Base-by-base conservation (phyloP, 306 rosid species). In the Trifolium pratense region DNA sequence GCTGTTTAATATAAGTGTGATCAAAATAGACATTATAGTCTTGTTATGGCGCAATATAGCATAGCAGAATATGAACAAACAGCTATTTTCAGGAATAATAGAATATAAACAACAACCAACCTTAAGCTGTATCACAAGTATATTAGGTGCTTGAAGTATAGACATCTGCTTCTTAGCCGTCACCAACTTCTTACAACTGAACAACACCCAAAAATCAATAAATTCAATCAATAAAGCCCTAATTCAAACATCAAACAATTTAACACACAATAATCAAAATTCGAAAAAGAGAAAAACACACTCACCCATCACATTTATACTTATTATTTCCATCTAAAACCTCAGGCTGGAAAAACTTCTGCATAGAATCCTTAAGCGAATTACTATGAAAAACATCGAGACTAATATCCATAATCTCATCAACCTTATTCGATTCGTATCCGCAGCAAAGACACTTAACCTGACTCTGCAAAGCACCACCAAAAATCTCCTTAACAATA, bases 401-500 rank as follows among this genome's bases (percentile, higher is more conserved):
- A 87, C 97, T 95, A 76, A 95, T 87, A 81, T 95, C 99, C 99
- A 91, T 95, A 63, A 95, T 92, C 88, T 95, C 99, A 71, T 95
- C 99, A 79, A 91, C 89, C 89, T 95, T 95, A 87, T 95, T 95
- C 15, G 97, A 95, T 81, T 91, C 99, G n/a, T 74, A 79, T 71
- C 97, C 97, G 82, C 99, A 95, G 45, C 87, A 80, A 4, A 87
- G 80, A 77, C 99, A 95, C 84, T 89, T 95, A 86, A 95, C 97
- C 96, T 95, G 99, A 77, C 97, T 95, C 97, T 91, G 97, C 89
- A 95, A 83, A 21, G 97, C 86, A 32, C 99, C 99, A 15, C 99
- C 99, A 20, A 95, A 95, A 12, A 95, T 95, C 32, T 91, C 97
- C 86, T 86, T 91, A 56, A 95, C 97, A 66, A 88, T 92, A 2